Evolutionary conservation across 2,329 filamentous ascomycete species (phyloP).

Genomic region (Fusarium neocosmosporiellum): DNA sequence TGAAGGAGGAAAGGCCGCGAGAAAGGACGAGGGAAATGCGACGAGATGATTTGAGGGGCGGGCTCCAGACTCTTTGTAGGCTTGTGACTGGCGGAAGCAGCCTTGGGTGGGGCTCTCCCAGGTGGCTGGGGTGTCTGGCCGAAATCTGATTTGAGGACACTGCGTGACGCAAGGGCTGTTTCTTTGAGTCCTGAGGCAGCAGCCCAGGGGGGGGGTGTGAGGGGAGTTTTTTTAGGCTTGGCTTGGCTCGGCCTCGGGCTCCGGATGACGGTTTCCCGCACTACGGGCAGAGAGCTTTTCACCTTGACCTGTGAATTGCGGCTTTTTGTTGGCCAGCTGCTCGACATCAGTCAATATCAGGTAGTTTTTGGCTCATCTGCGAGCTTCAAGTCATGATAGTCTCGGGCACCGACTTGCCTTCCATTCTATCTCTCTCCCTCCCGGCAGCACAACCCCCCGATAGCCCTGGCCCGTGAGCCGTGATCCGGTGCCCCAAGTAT

Average conservation of each 20-base stretch:
- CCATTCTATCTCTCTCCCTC: neutral
- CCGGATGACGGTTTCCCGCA: neutral
- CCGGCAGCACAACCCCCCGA: neutral
- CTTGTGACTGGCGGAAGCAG: slow-evolving; percentile 64
- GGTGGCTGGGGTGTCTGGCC: slow-evolving; percentile 40
- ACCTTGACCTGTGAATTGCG: neutral
- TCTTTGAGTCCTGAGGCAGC: slow-evolving; percentile 15
- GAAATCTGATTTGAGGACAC: slow-evolving; percentile 47
- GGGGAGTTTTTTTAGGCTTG: neutral
- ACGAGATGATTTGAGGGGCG: slow-evolving; percentile 65
- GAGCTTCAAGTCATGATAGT: neutral
- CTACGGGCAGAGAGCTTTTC: neutral
- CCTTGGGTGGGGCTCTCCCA: slow-evolving; percentile 49
- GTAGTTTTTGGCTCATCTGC: neutral
- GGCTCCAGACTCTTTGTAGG: slow-evolving; percentile 56
- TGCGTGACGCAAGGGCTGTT: slow-evolving; percentile 44
- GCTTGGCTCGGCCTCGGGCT: slow-evolving; percentile 1
- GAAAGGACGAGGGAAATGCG: slow-evolving; percentile 56
- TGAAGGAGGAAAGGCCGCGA: slow-evolving; percentile 52
- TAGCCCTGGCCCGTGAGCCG: neutral
- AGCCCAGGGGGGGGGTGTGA: neutral
- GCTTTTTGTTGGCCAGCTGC: neutral
- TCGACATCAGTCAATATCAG: slow-evolving; percentile 4
- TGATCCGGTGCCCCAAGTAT: slow-evolving; percentile 17
- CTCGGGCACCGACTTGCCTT: neutral